These are phyloP conservation scores for Fusarium coicis DNA, from an alignment of 2,329 filamentous ascomycete species.

Conservation along the genomic window DNA sequence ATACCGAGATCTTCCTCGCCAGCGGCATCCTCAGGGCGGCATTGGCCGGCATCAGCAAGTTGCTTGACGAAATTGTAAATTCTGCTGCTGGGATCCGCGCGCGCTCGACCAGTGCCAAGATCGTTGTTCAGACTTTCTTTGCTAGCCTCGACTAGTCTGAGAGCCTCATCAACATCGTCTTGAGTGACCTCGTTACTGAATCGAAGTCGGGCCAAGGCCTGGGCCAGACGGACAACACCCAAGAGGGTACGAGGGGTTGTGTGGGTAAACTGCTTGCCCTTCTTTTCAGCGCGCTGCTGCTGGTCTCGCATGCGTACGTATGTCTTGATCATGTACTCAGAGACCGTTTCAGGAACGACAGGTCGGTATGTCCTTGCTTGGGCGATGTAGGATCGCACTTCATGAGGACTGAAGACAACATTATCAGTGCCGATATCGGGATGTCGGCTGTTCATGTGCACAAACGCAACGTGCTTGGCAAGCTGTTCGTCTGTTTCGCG, in stretches of 20 bases:
- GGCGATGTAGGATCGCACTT: conserved; percentile 96
- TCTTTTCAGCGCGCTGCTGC: conserved; percentile 90
- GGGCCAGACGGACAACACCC: conserved; percentile 90
- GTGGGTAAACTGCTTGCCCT: conserved; percentile 92
- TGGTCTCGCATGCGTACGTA: conserved; percentile 95
- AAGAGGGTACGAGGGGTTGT: conserved; percentile 94
- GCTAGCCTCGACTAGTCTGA: conserved; percentile 90
- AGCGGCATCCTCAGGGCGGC: conserved; percentile 76
- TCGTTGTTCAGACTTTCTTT: conserved; percentile 90
- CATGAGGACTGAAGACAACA: conserved; percentile 88
- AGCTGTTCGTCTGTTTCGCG: conserved; percentile 92
- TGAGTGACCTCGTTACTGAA: conserved; percentile 87
- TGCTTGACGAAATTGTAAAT: conserved; percentile 95
- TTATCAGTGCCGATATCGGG: conserved; percentile 73
- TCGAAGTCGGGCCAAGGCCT: conserved; percentile 90
- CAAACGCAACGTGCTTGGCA: conserved; percentile 93
- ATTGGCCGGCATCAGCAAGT: conserved; percentile 87
- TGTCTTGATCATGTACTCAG: conserved; percentile 96
- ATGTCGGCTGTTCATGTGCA: conserved; percentile 96
- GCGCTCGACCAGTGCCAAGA: conserved; percentile 66
- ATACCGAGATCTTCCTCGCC: conserved; percentile 63
- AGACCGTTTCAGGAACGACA: conserved; percentile 83
- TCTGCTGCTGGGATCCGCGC: conserved; percentile 84
- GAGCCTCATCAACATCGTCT: conserved; percentile 94
- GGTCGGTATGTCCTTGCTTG: conserved; percentile 91